Percentiles rank a stretch among this genome's conserved stretches.
phyloP scores from a whole-genome alignment of 352 stramenopile genomes.

The Pythium rhizo-oryzae region DNA sequence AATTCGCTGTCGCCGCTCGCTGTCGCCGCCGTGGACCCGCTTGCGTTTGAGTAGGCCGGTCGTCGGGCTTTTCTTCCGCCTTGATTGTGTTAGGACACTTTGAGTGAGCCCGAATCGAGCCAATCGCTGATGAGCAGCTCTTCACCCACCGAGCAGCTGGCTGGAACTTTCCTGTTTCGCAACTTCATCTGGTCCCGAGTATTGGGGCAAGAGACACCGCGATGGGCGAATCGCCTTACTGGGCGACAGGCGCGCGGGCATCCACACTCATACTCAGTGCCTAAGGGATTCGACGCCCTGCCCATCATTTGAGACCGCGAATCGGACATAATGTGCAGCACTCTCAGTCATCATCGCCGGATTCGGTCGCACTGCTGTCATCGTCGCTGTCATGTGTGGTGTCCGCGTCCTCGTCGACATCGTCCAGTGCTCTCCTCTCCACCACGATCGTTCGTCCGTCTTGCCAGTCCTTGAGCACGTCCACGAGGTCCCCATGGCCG shows the following conservation, averaged over 20 bases:
- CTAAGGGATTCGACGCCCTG: not conserved
- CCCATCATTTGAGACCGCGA: not conserved
- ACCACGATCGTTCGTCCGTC: conserved; percentile 15
- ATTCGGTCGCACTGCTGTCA: no score
- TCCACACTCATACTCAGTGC: not conserved
- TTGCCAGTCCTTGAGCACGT: conserved; percentile 30
- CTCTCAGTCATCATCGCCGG: not conserved
- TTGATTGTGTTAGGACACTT: not conserved
- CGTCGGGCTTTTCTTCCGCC: conserved; percentile 1
- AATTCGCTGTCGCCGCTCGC: not conserved
- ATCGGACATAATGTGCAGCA: not conserved
- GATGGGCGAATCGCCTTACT: not conserved
- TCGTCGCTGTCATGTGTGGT: conserved; percentile 21
- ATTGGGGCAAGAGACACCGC: conserved; percentile 17
- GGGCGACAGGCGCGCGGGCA: not conserved
- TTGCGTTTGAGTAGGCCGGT: not conserved
- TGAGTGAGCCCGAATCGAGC: conserved; percentile 14
- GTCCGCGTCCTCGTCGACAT: conserved; percentile 2
- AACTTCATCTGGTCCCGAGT: conserved; percentile 26
- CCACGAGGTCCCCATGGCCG: conserved; percentile 14
- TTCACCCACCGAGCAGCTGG: conserved; percentile 15
- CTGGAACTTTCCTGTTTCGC: conserved; percentile 18
- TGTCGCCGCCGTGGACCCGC: not conserved
- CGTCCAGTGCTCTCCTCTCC: conserved; percentile 12
- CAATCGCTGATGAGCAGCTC: conserved; percentile 20